phyloP scores from a whole-genome alignment of 2,329 filamentous ascomycete species.

The Monosporascus ibericus region DNA sequence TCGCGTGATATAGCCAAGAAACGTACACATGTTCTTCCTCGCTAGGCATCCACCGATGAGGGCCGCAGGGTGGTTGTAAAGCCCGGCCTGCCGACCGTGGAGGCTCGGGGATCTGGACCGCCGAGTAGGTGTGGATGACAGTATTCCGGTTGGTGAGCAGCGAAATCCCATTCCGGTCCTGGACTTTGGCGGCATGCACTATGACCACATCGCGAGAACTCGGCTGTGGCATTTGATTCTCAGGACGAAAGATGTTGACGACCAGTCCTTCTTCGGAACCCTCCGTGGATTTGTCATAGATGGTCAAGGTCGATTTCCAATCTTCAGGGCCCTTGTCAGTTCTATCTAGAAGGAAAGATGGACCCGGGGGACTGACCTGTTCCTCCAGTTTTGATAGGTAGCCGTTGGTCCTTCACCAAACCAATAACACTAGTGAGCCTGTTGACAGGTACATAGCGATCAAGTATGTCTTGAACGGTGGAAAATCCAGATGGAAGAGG shows the following conservation, averaged over 20 bases:
- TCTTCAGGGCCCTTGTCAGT: conserved; percentile 33
- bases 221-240: conserved; percentile 42
- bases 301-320: conserved; percentile 52
- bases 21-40: conserved; percentile 37
- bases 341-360: conserved; percentile 1
- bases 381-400: conserved; percentile 44
- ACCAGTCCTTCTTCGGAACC: conserved; percentile 31
- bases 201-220: conserved; percentile 58
- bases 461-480: conserved; percentile 36
- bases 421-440: conserved; percentile 57
- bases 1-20: conserved; percentile 39
- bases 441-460: conserved; percentile 25
- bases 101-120: conserved; percentile 32
- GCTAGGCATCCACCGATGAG: conserved; percentile 9
- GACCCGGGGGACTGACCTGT: conserved; percentile 35
- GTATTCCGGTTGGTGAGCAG: conserved; percentile 39
- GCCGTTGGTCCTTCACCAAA: conserved; percentile 59
- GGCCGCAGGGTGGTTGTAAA: conserved; percentile 12
- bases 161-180: conserved; percentile 27
- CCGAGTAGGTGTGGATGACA: conserved; percentile 38
- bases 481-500: conserved; percentile 31
- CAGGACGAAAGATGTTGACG: conserved; percentile 56
- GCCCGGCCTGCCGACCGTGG: conserved; percentile 31
- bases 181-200: conserved; percentile 51
- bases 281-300: conserved; percentile 54